phyloP scores from a whole-genome alignment of 768 basidiomycete species.

The Obba rivulosa region DNA sequence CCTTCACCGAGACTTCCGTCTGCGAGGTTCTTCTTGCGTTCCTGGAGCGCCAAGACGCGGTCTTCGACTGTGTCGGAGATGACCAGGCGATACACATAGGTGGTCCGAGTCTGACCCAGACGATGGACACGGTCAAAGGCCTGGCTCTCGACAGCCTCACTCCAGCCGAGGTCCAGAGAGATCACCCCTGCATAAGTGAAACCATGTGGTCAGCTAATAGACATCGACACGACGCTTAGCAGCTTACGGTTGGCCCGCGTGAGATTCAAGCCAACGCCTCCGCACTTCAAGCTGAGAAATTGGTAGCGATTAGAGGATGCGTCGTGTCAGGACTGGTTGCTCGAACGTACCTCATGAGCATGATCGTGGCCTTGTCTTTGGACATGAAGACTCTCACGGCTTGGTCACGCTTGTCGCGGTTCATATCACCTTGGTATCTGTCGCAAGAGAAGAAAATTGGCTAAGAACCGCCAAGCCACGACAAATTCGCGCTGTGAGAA shows the following conservation, averaged over 20 bases:
- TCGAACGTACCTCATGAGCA: constrained; percentile 42
- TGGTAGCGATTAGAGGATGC: background rate
- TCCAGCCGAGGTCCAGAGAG: constrained; percentile 60
- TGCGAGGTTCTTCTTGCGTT: constrained; percentile 56
- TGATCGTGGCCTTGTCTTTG: constrained; percentile 48
- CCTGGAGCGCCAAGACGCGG: constrained; percentile 60
- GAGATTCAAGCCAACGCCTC: constrained; percentile 52
- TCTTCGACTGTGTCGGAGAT: constrained; percentile 62
- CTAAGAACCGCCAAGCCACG: no score
- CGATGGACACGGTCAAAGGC: constrained; percentile 43
- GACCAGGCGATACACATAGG: constrained; percentile 50
- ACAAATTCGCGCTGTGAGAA: constrained; percentile 7
- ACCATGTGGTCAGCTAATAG: background rate
- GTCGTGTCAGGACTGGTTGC: background rate
- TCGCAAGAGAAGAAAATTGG: no score
- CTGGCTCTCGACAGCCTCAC: constrained; percentile 56
- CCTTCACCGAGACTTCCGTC: constrained; percentile 63
- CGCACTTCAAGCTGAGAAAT: constrained; percentile 43
- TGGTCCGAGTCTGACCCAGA: constrained; percentile 44
- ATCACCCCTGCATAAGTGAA: constrained; percentile 40
- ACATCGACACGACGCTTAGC: background rate
- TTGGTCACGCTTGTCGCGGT: constrained; percentile 41
- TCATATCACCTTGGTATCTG: constrained; percentile 63
- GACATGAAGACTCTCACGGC: constrained; percentile 58
- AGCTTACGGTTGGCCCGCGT: constrained; percentile 50